Conservation (phyloP, 2,329 filamentous ascomycete genomes). For the Trichophaea hybrida region DNA sequence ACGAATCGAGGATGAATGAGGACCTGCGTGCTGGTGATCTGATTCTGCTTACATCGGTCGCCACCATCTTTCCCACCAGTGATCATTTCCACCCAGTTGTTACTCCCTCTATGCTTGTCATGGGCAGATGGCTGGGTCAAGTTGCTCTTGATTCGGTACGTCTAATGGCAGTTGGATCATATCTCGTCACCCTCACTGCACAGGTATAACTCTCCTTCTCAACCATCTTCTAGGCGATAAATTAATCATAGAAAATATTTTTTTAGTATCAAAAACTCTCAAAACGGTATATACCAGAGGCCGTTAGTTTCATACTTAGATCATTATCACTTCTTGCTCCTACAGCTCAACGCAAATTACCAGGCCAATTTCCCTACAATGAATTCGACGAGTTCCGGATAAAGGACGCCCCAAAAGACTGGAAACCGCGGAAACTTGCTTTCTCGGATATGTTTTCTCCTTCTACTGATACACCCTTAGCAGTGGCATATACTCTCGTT, state of each 20-base stretch:
- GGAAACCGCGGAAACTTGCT: slow-evolving; percentile 39
- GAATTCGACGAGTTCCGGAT: slow-evolving; percentile 40
- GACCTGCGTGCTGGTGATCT: slow-evolving; percentile 58
- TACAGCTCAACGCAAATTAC: slow-evolving; percentile 34
- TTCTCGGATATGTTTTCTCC: slow-evolving; percentile 44
- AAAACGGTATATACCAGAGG: slow-evolving; percentile 79
- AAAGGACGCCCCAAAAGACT: slow-evolving; percentile 32
- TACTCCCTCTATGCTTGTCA: slow-evolving; percentile 76
- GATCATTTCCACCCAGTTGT: slow-evolving; percentile 95
- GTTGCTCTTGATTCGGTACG: slow-evolving; percentile 50
- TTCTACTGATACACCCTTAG: slow-evolving; percentile 30
- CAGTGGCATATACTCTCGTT: slow-evolving; percentile 48
- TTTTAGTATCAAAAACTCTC: slow-evolving; percentile 65
- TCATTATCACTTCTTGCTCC: slow-evolving; percentile 56
- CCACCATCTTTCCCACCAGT: slow-evolving; percentile 78
- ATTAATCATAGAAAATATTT: too few species aligned
- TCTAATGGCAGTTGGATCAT: slow-evolving; percentile 61
- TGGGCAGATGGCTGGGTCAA: slow-evolving; percentile 69
- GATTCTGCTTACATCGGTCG: slow-evolving; percentile 66
- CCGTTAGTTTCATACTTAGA: slow-evolving; percentile 67
- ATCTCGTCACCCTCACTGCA: slow-evolving; percentile 61
- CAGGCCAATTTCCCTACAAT: slow-evolving; percentile 49
- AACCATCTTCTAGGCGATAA: not conserved
- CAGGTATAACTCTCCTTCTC: slow-evolving; percentile 10
- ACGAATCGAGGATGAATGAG: slow-evolving; percentile 36